A percentile compares a stretch with the other conserved stretches of the same genome.
Evolutionary conservation across 768 basidiomycete genomes (phyloP).

Genomic region (Pisolithus sp.): DNA sequence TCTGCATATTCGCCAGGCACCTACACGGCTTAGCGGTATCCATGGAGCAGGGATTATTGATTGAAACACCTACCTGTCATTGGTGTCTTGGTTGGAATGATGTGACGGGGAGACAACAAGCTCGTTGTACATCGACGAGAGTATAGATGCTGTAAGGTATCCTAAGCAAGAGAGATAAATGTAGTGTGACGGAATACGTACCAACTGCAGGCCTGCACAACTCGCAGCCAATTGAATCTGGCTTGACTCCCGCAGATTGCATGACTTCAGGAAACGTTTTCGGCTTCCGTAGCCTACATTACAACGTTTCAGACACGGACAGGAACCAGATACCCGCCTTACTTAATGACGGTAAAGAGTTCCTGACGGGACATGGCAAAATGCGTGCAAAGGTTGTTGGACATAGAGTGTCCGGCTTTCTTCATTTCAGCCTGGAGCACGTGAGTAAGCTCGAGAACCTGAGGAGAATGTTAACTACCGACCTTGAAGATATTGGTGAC

Average conservation of each 20-base stretch:
- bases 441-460: slow-evolving; percentile 9
- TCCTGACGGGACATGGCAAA: slow-evolving; percentile 60
- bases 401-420: slow-evolving; percentile 54
- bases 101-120: slow-evolving; percentile 56
- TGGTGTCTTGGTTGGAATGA: slow-evolving; percentile 67
- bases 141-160: slow-evolving; percentile 28
- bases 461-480: neutral
- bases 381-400: slow-evolving; percentile 59
- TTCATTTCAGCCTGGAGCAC: slow-evolving; percentile 53
- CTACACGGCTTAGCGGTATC: slow-evolving; percentile 12
- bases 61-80: slow-evolving; percentile 36
- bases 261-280: slow-evolving; percentile 52
- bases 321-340: neutral
- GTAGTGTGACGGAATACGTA: slow-evolving; percentile 6
- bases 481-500: slow-evolving; percentile 36
- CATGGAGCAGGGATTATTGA: neutral
- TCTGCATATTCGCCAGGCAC: slow-evolving; percentile 67
- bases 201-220: slow-evolving; percentile 67
- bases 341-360: slow-evolving; percentile 57
- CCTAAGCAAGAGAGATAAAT: neutral
- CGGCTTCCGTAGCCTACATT: slow-evolving; percentile 49
- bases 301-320: neutral
- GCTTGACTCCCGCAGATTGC: slow-evolving; percentile 39
- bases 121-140: slow-evolving; percentile 54
- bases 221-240: slow-evolving; percentile 59